Evolutionary conservation across 192 early-diverging fungal genomes (phyloP).

Genomic region (Phycomyces blakesleeanus): DNA sequence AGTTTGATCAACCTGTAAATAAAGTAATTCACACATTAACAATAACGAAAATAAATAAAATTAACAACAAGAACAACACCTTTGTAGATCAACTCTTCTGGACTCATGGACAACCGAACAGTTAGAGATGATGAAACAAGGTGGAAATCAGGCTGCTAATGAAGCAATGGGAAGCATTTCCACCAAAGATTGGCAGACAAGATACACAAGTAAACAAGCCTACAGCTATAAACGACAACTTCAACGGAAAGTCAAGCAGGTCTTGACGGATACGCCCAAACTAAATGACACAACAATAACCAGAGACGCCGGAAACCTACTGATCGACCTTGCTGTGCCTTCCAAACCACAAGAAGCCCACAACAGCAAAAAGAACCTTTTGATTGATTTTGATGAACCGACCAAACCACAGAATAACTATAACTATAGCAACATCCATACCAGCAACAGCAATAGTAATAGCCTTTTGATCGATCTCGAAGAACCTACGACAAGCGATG

Average conservation of each 20-base stretch:
- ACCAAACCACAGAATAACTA: too few relatives aligned
- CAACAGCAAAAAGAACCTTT: too few relatives aligned
- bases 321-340: too few relatives aligned
- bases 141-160: constrained; percentile 78
- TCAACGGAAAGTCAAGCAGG: constrained; percentile 62
- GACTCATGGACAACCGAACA: constrained; percentile 95
- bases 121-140: constrained; percentile 82
- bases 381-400: too few relatives aligned
- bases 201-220: constrained; percentile 74
- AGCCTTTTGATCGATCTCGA: too few relatives aligned
- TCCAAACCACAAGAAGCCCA: too few relatives aligned
- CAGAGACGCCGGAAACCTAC: background rate
- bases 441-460: too few relatives aligned
- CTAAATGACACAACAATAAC: background rate
- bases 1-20: too few relatives aligned
- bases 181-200: constrained; percentile 72
- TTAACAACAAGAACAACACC: background rate
- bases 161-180: constrained; percentile 51
- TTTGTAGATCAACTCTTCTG: constrained; percentile 71
- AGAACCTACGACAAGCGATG: too few relatives aligned
- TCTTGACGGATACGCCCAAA: constrained; percentile 22
- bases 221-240: constrained; percentile 81
- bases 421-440: too few relatives aligned
- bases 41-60: background rate
- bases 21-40: too few relatives aligned